phyloP scores from a whole-genome alignment of 1,284 basidiomycete genomes.

The Marasmius tenuissimus region DNA sequence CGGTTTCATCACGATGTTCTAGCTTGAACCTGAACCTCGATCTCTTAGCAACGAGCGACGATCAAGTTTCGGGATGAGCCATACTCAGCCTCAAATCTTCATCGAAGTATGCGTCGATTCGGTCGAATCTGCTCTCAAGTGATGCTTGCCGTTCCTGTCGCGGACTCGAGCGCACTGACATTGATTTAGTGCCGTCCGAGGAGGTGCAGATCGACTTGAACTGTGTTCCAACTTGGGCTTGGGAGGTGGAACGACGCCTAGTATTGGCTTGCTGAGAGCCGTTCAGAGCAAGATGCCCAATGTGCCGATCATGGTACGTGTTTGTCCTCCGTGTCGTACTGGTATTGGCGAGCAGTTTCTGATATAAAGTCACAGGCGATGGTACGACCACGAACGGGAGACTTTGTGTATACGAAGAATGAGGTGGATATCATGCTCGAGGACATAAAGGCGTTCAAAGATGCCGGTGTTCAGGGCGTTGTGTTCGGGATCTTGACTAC shows the following conservation, averaged over 20 bases:
- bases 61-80: not conserved
- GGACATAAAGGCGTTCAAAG: conserved; percentile 65
- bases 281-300: conserved; percentile 40
- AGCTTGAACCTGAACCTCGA: not conserved
- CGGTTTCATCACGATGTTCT: too few relatives aligned
- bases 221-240: conserved; percentile 71
- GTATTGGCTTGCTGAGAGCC: conserved; percentile 61
- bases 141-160: conserved; percentile 24
- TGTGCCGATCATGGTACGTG: conserved; percentile 63
- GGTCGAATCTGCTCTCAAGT: conserved; percentile 71
- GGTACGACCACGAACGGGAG: conserved; percentile 76
- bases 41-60: not conserved
- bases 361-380: conserved; percentile 52
- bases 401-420: conserved; percentile 67
- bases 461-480: conserved; percentile 58
- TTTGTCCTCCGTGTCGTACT: not conserved
- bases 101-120: conserved; percentile 83
- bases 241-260: conserved; percentile 81
- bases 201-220: conserved; percentile 75
- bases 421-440: conserved; percentile 74
- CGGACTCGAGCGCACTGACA: conserved; percentile 9
- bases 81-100: conserved; percentile 11
- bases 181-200: conserved; percentile 55
- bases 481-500: conserved; percentile 67
- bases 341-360: not conserved